Evolutionary conservation across 1,284 basidiomycete genomes (phyloP).

Genomic region (Pisolithus thermaeus): DNA sequence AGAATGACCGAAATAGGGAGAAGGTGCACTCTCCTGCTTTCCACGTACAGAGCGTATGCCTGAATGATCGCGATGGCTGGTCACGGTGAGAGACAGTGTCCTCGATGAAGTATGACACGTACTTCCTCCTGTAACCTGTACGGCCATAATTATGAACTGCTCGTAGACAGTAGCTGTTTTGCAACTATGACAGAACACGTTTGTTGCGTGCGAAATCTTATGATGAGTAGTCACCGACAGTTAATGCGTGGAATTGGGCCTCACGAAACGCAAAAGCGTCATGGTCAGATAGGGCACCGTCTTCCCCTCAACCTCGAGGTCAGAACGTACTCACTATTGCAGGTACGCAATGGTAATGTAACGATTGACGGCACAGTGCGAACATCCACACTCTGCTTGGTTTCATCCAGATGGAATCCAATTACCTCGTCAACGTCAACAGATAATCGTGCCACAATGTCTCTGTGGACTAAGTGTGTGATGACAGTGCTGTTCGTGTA

Average conservation of each 20-base stretch:
- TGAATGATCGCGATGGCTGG: constrained; percentile 26
- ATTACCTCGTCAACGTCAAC: constrained; percentile 33
- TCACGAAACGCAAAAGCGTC: neutral
- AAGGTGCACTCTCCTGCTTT: constrained; percentile 13
- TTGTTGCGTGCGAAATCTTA: neutral
- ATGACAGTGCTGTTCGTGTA: too few relatives aligned
- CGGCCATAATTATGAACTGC: neutral
- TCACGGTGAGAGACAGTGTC: neutral
- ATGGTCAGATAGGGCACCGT: constrained; percentile 2
- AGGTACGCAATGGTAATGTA: constrained; percentile 29
- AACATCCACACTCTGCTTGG: constrained; percentile 23
- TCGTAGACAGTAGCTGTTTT: neutral
- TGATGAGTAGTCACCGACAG: neutral
- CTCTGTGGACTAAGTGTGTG: constrained; percentile 12
- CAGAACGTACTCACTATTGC: constrained; percentile 2
- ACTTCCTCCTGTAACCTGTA: constrained; percentile 11
- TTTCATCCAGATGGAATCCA: constrained; percentile 33
- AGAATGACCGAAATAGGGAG: constrained; percentile 5
- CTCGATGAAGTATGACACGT: constrained; percentile 16
- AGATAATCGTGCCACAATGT: constrained; percentile 38
- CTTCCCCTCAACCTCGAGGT: neutral
- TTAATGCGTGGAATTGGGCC: neutral
- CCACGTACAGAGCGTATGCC: constrained; percentile 26
- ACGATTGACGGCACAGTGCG: constrained; percentile 32
- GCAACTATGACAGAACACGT: neutral